Evolutionary conservation across 257 asterid genomes (phyloP).

Genomic region (Plantago ovata): DNA sequence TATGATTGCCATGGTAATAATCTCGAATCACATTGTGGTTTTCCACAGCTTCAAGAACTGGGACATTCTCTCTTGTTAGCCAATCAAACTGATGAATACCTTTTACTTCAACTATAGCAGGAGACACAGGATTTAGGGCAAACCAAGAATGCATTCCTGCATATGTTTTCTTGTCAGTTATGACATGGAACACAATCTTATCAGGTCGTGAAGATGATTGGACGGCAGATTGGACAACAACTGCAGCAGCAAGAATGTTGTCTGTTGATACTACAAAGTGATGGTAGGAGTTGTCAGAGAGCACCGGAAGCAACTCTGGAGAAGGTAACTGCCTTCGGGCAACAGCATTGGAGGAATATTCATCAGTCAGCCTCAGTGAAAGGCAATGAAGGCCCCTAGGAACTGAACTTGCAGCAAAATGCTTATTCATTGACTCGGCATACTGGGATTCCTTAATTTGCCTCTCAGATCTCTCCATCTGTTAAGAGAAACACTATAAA

Average conservation of each 20-base stretch:
- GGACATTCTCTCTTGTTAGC: slow-evolving; percentile 94
- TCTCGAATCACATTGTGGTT: slow-evolving; percentile 73
- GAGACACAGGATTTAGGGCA: slow-evolving; percentile 76
- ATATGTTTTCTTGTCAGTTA: slow-evolving; percentile 98
- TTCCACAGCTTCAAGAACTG: slow-evolving; percentile 96
- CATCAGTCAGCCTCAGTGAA: slow-evolving; percentile 84
- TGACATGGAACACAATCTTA: slow-evolving; percentile 90
- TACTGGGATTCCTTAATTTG: slow-evolving; percentile 64
- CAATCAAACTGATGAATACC: slow-evolving; percentile 99
- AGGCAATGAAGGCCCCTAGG: slow-evolving; percentile 64
- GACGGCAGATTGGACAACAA: slow-evolving; percentile 79
- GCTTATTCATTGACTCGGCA: slow-evolving; percentile 68
- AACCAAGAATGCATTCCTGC: slow-evolving; percentile 99
- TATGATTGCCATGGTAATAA: slow-evolving; percentile 95
- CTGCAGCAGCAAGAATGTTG: slow-evolving; percentile 93
- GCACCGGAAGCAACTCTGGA: slow-evolving; percentile 90
- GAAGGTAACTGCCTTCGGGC: slow-evolving; percentile 97
- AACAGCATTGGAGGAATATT: slow-evolving; percentile 93
- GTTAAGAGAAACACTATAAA: slow-evolving; percentile 16
- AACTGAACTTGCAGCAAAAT: slow-evolving; percentile 66
- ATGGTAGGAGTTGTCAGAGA: slow-evolving; percentile 79
- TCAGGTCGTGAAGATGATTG: slow-evolving; percentile 66
- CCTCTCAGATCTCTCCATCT: slow-evolving; percentile 63
- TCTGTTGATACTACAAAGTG: slow-evolving; percentile 90
- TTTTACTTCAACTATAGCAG: slow-evolving; percentile 91